Conservation (phyloP, 164 flowering plant species). For the Aristolochia californica region DNA sequence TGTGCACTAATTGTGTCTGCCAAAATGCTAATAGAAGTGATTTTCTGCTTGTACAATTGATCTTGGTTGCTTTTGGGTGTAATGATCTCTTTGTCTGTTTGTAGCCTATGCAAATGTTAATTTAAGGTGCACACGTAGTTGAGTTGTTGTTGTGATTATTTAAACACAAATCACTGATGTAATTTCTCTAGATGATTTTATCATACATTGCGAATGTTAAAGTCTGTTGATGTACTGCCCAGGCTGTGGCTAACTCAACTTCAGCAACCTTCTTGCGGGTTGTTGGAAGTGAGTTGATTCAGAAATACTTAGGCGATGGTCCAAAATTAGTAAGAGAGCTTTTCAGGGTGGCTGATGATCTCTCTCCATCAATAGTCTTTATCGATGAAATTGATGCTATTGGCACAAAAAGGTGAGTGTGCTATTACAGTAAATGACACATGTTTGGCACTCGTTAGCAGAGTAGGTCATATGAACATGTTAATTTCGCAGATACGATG, state of each 20-base stretch:
- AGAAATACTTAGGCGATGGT: slow-evolving; percentile 89
- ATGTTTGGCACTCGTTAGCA: no score
- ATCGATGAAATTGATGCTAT: slow-evolving; percentile 96
- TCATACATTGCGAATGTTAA: not conserved
- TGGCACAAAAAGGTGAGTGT: slow-evolving; percentile 26
- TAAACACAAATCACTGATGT: no score
- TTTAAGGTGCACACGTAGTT: no score
- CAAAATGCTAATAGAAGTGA: no score
- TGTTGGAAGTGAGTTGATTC: slow-evolving; percentile 87
- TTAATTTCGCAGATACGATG: slow-evolving; percentile 54
- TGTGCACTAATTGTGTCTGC: no score
- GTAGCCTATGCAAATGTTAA: no score
- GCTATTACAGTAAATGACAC: not conserved
- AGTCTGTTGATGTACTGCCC: slow-evolving; percentile 6
- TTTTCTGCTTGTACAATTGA: no score
- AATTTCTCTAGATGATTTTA: no score
- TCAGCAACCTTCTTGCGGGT: slow-evolving; percentile 88
- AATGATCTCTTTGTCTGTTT: no score
- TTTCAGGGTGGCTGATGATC: slow-evolving; percentile 92
- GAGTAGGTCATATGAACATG: not conserved
- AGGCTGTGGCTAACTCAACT: slow-evolving; percentile 97
- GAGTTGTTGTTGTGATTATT: no score
- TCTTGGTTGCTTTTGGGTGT: no score
- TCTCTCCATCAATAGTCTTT: slow-evolving; percentile 89
- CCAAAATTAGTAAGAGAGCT: slow-evolving; percentile 89